phyloP scores from a whole-genome alignment of 2,329 filamentous ascomycete species.

The Paecilomyces dactylethromorphus region DNA sequence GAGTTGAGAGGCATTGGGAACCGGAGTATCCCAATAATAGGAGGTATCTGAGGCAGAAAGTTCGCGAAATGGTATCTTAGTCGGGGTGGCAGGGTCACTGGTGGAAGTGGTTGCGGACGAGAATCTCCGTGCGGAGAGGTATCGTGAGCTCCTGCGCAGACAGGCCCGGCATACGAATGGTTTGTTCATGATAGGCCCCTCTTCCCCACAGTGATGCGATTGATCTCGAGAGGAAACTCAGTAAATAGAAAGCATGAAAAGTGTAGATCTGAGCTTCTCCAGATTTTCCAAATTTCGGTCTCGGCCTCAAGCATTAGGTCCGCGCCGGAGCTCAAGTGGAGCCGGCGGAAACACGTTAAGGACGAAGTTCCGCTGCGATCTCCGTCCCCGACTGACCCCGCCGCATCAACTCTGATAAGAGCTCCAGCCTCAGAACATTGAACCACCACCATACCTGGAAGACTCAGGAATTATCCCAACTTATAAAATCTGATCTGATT shows the following conservation, averaged over 20 bases:
- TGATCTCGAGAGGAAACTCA: background rate
- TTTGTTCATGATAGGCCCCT: conserved; percentile 2
- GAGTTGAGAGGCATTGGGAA: conserved; percentile 39
- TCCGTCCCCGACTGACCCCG: background rate
- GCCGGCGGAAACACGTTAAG: background rate
- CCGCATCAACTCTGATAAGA: background rate
- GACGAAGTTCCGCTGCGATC: background rate
- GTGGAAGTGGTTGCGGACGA: conserved; percentile 4
- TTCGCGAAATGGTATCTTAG: conserved; percentile 22
- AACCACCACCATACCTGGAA: background rate
- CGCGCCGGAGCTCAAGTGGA: background rate
- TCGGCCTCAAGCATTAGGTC: background rate
- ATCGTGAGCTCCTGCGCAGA: conserved; percentile 3
- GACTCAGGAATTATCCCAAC: background rate
- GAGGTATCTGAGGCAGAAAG: conserved; percentile 28
- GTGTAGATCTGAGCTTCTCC: conserved; percentile 8
- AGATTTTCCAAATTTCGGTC: conserved; percentile 1
- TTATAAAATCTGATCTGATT: background rate
- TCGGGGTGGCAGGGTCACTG: conserved; percentile 10
- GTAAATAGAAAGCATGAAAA: background rate
- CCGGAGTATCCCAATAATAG: conserved; percentile 47
- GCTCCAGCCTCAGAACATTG: background rate
- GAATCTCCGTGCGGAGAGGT: conserved; percentile 3
- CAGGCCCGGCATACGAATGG: conserved; percentile 6
- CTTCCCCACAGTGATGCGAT: background rate